phyloP scores from a whole-genome alignment of 1,284 basidiomycete species.

The Sanguinoderma infundibulare region DNA sequence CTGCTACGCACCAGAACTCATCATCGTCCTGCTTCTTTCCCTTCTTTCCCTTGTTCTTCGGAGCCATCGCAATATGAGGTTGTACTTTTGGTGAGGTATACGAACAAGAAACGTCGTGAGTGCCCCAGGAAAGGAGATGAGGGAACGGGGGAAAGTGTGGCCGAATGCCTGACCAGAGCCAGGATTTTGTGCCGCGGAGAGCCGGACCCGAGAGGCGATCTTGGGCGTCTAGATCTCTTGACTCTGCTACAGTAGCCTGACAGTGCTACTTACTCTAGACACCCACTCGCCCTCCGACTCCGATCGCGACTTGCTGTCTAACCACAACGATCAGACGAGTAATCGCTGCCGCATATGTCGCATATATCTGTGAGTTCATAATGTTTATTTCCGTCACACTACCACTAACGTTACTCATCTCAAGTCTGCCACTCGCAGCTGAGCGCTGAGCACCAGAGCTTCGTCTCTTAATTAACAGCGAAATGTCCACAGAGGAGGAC shows the following conservation, averaged over 20 bases:
- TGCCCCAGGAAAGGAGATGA: not conserved
- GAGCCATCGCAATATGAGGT: constrained; percentile 63
- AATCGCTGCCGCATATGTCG: too few relatives aligned
- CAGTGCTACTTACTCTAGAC: too few relatives aligned
- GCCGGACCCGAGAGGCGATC: not conserved
- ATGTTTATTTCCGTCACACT: too few relatives aligned
- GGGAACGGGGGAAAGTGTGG: not conserved
- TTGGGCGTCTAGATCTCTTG: not conserved
- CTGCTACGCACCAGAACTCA: constrained; percentile 74
- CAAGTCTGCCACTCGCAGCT: too few relatives aligned
- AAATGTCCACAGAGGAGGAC: constrained; percentile 47
- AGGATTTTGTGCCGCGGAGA: not conserved
- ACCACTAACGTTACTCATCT: not conserved
- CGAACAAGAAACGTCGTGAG: not conserved
- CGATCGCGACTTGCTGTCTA: not conserved
- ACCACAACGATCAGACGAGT: not conserved
- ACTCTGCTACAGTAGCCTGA: not conserved
- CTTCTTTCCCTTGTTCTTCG: constrained; percentile 90
- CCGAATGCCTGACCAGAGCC: not conserved
- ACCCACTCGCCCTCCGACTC: not conserved
- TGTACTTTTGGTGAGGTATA: not conserved
- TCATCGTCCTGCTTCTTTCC: constrained; percentile 82
- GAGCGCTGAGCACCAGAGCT: not conserved
- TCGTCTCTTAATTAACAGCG: not conserved
- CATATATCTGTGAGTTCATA: too few relatives aligned